phyloP scores from a whole-genome alignment of 495 filamentous ascomycete species.

The Penicillium nucicola region DNA sequence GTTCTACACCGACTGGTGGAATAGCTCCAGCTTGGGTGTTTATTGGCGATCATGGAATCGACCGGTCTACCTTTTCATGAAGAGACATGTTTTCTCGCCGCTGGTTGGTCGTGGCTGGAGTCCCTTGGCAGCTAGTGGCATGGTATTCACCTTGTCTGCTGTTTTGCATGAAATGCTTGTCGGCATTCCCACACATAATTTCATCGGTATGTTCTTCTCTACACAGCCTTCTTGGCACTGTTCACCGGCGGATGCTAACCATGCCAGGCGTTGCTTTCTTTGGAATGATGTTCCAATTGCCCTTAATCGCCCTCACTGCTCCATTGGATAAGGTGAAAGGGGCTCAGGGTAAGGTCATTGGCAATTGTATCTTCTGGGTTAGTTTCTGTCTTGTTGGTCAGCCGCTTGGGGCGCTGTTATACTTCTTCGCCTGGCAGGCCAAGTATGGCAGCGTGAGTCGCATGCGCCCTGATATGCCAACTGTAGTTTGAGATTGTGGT shows the following conservation, averaged over 20 bases:
- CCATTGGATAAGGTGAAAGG: slow-evolving; percentile 76
- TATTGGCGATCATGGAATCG: slow-evolving; percentile 99
- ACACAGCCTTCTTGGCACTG: not conserved
- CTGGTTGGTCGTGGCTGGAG: slow-evolving; percentile 79
- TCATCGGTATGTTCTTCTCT: slow-evolving; percentile 61
- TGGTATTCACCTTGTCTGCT: slow-evolving; percentile 83
- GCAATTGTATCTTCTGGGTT: slow-evolving; percentile 94
- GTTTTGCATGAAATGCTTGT: slow-evolving; percentile 90
- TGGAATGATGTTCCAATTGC: slow-evolving; percentile 91
- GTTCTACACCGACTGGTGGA: slow-evolving; percentile 99
- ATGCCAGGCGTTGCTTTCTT: slow-evolving; percentile 76
- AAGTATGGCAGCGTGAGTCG: slow-evolving; percentile 81
- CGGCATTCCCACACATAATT: slow-evolving; percentile 91
- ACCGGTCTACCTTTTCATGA: slow-evolving; percentile 95
- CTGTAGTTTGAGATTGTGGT: not conserved
- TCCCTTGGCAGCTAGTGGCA: slow-evolving; percentile 59
- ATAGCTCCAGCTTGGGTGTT: slow-evolving; percentile 73
- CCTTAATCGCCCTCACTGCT: slow-evolving; percentile 75
- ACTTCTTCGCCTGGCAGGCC: slow-evolving; percentile 98
- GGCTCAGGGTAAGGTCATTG: slow-evolving; percentile 67
- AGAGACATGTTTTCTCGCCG: slow-evolving; percentile 83
- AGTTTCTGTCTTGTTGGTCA: slow-evolving; percentile 92
- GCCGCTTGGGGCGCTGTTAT: slow-evolving; percentile 82
- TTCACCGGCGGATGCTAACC: slow-evolving; percentile 9
- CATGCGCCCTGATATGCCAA: slow-evolving; percentile 2